These are phyloP conservation scores for Malus hybrid DNA, from an alignment of 331 rosid species.

Conservation along the genomic window DNA sequence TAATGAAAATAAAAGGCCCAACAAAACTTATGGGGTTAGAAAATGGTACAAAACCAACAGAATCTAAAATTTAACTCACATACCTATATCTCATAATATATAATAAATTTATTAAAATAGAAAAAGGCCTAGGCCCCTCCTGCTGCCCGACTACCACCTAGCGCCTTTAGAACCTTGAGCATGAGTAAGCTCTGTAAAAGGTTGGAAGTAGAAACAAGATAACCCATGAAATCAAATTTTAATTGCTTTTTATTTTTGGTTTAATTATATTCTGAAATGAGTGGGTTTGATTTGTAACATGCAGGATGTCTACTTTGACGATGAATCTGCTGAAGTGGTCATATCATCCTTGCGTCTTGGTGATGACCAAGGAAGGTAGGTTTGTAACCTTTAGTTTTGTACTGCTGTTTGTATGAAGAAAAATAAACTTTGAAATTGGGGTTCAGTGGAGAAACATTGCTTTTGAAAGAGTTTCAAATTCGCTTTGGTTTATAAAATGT, in stretches of 20 bases:
- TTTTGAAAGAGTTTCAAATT: not conserved
- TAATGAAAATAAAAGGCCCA: not conserved
- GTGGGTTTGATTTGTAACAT: slow-evolving; percentile 6
- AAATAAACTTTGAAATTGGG: not conserved
- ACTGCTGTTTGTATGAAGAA: not conserved
- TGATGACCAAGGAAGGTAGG: slow-evolving; percentile 97
- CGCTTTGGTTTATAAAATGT: not conserved
- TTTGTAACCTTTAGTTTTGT: slow-evolving; percentile 14
- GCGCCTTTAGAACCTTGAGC: no score
- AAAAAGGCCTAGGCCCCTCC: no score
- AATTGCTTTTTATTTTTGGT: not conserved
- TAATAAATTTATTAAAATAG: no score
- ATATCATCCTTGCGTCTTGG: slow-evolving; percentile 91
- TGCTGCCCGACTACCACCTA: no score
- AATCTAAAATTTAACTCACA: no score
- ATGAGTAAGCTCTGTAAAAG: not conserved
- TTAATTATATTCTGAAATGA: not conserved
- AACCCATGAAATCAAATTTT: not conserved
- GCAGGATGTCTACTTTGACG: slow-evolving; percentile 96
- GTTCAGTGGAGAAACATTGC: not conserved
- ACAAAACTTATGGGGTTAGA: not conserved
- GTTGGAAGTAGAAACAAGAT: not conserved
- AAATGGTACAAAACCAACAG: no score
- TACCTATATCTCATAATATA: no score
- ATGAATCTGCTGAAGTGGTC: slow-evolving; percentile 95